Base-by-base conservation (phyloP, 2,329 filamentous ascomycete genomes). In the Arthrobotrys conoides region DNA sequence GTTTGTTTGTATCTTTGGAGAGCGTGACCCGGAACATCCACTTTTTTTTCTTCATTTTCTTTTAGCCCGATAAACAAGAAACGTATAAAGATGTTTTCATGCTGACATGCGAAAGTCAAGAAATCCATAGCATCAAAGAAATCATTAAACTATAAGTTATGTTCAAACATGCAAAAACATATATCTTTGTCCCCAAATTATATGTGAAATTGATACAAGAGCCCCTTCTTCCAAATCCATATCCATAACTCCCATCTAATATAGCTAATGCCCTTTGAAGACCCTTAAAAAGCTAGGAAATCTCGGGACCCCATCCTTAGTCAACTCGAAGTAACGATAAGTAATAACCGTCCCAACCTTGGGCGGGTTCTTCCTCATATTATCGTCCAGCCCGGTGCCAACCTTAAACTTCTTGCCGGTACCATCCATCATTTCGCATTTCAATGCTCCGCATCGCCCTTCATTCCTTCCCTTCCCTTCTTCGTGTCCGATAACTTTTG, bases 331-430 rank as follows among this genome's bases (percentile, higher is more conserved):
- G 44, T 82, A 82, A 46, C 80, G 61, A 71, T 82, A 82, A 22
- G 81, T 81, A 12, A 82, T 81, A 22, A 79, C 67, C 14, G 49
- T 70, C 1, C 82, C 82, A 68, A 82, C 76, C 71, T 82, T 82
- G 6, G 82, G 82, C 33, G 82, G 82, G 9, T 73, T 80, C 41
- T 71, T 81, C 63, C 82, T 79, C 76, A 80, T 81, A 57, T 75
- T 71, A 79, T 82, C 82, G 48, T 81, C 82, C 46, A 82, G 67
- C 0, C 82, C 82, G 5, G 79, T 82, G 0, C 82, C 82, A 10
- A 82, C 81, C 72, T 82, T 82, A 22, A 82, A 82, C 69, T 81
- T 73, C 73, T 78, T 82, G 20, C 75, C 81, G 14, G 77, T 82
- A 2, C 69, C 79, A 76, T 82, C 81, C 65, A 82, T 77, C 82